A percentile compares a stretch with the other conserved stretches of the same genome.
phyloP scores from a whole-genome alignment of 2,329 filamentous ascomycete genomes.

The Stemphylium vesicarium region DNA sequence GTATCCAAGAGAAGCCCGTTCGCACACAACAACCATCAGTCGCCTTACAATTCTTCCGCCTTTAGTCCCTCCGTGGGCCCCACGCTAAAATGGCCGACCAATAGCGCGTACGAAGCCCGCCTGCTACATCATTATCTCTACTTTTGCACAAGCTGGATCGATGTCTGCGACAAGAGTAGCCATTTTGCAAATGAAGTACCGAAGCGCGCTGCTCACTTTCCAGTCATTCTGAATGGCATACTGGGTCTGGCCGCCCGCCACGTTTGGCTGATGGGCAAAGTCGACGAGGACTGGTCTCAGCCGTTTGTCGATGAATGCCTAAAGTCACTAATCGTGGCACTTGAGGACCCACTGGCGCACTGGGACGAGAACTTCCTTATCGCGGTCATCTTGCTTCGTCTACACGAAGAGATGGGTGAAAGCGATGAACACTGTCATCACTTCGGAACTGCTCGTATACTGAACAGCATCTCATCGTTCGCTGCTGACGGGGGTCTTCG shows the following conservation, averaged over 20 bases:
- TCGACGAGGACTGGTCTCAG: constrained; percentile 52
- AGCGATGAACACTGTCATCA: constrained; percentile 50
- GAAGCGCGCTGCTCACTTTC: constrained; percentile 54
- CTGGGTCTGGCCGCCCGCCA: constrained; percentile 56
- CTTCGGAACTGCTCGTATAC: constrained; percentile 46
- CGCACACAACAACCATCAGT: no score
- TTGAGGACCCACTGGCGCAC: constrained; percentile 51
- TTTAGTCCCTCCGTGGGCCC: no score
- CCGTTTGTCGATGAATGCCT: constrained; percentile 56
- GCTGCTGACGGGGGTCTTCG: constrained; percentile 49
- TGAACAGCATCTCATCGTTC: constrained; percentile 49
- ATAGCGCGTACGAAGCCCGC: neutral
- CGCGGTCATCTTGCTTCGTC: constrained; percentile 57
- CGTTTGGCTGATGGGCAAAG: constrained; percentile 48
- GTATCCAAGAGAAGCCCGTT: no score
- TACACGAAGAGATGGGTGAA: constrained; percentile 57
- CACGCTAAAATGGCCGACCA: no score
- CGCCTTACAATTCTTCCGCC: no score
- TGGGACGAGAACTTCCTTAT: constrained; percentile 57
- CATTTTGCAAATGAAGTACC: constrained; percentile 57
- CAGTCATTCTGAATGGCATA: constrained; percentile 57
- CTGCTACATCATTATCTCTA: constrained; percentile 41
- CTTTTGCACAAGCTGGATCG: constrained; percentile 38
- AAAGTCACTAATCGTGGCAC: constrained; percentile 54
- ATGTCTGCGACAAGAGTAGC: constrained; percentile 32